Evolutionary conservation across 257 asterid genomes (phyloP).

Genomic region (Craterostigma plantagineum): DNA sequence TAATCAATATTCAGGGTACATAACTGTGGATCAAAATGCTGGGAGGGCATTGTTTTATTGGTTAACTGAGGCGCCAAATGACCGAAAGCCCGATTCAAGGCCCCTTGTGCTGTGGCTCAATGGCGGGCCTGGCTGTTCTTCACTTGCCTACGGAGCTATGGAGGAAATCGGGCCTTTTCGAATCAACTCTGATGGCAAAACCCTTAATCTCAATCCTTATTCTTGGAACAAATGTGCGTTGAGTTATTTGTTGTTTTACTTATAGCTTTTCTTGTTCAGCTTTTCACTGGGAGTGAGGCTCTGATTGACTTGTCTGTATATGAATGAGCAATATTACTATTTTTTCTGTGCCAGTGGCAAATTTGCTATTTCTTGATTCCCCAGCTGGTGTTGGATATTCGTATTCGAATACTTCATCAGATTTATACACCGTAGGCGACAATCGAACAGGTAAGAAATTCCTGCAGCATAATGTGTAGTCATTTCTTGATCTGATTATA

Average conservation of each 20-base stretch:
- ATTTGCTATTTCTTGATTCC: conserved; percentile 85
- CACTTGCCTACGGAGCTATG: conserved; percentile 87
- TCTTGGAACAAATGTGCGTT: conserved; percentile 88
- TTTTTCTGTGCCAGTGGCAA: conserved; percentile 57
- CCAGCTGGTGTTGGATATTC: conserved; percentile 99
- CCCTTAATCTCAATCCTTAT: conserved; percentile 62
- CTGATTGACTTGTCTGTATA: conserved; percentile 4
- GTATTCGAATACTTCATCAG: conserved; percentile 75
- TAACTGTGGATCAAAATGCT: conserved; percentile 49
- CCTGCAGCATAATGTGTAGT: neutral
- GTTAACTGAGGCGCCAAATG: conserved; percentile 59
- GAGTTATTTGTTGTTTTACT: conserved; percentile 1
- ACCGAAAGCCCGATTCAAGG: conserved; percentile 42
- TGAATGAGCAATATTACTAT: conserved; percentile 7
- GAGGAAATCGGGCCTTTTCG: conserved; percentile 95
- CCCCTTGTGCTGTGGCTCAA: conserved; percentile 94
- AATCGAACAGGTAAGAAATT: conserved; percentile 55
- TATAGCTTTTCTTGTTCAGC: neutral
- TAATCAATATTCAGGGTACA: conserved; percentile 65
- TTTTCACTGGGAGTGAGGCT: neutral
- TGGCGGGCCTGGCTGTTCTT: conserved; percentile 99
- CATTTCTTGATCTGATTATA: neutral
- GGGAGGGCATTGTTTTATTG: conserved; percentile 94
- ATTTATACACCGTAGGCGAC: conserved; percentile 70
- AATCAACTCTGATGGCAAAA: conserved; percentile 69